These are phyloP conservation scores for Trichosphaerium sp. DNA, from an alignment of 78 protist species.

Conservation along the genomic window DNA sequence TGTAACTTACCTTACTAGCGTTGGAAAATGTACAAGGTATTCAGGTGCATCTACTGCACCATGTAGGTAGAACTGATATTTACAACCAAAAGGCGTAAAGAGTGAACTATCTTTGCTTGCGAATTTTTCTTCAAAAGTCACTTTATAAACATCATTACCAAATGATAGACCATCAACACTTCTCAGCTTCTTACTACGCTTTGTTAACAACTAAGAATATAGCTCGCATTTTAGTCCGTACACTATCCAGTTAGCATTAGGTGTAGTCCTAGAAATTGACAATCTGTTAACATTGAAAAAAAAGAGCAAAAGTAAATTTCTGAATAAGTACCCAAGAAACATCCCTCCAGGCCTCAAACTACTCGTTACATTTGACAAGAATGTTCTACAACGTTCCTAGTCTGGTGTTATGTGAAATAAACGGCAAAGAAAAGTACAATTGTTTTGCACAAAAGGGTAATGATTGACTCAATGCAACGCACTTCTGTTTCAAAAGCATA, in stretches of 20 bases:
- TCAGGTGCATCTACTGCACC: slow-evolving; percentile 27
- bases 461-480: slow-evolving; percentile 23
- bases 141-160: slow-evolving; percentile 22
- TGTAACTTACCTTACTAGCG: no score
- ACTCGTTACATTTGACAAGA: slow-evolving; percentile 40
- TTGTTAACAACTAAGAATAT: neutral
- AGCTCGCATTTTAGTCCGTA: neutral
- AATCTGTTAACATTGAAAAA: no score
- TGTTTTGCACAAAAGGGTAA: no score
- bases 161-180: slow-evolving; percentile 2
- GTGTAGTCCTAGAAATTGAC: no score
- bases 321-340: slow-evolving; percentile 40
- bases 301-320: no score
- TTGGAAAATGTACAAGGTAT: no score
- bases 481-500: slow-evolving; percentile 51
- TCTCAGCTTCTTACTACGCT: slow-evolving; percentile 21
- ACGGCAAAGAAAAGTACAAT: no score
- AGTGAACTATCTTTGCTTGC: slow-evolving; percentile 8
- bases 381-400: no score
- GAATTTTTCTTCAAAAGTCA: slow-evolving; percentile 20
- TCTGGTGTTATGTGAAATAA: no score
- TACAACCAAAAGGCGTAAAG: slow-evolving; percentile 30
- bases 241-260: slow-evolving; percentile 39
- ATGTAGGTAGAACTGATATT: slow-evolving; percentile 25
- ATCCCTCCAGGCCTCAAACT: slow-evolving; percentile 36